Conservation (phyloP, 495 filamentous ascomycete genomes). For the Oleoguttula mirabilis region DNA sequence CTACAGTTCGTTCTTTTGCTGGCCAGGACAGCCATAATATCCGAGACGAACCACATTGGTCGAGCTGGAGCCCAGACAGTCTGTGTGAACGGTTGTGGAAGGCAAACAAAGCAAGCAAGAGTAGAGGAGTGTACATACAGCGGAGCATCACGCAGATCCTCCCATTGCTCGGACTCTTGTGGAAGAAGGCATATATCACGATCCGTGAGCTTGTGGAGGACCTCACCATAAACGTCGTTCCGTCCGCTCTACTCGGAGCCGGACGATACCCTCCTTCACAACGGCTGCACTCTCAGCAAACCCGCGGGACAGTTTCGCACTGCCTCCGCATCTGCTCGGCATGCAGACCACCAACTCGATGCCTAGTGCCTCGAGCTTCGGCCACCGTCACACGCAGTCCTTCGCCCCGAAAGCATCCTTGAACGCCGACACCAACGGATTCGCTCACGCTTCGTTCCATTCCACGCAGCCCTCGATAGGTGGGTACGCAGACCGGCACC, state of each 20-base stretch:
- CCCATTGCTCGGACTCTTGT: no score
- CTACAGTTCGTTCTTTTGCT: no score
- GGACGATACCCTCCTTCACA: conserved; percentile 36
- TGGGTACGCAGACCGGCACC: conserved; percentile 72
- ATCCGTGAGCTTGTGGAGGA: no score
- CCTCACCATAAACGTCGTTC: no score
- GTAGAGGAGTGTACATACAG: conserved; percentile 1
- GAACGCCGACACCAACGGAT: conserved; percentile 65
- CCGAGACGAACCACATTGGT: no score
- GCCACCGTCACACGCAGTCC: conserved; percentile 34
- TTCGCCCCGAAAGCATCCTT: conserved; percentile 54
- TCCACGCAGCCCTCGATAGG: conserved; percentile 57
- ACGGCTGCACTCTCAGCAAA: conserved; percentile 58
- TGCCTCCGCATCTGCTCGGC: conserved; percentile 63
- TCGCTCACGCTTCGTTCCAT: conserved; percentile 80
- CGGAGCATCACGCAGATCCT: no score
- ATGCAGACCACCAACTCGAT: conserved; percentile 67
- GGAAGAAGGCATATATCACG: neutral
- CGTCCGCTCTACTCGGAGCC: conserved; percentile 5
- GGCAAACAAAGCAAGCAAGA: no score
- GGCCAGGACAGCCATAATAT: no score
- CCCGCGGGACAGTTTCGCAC: conserved; percentile 61
- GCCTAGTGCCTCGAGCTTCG: conserved; percentile 46
- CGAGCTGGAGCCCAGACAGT: no score
- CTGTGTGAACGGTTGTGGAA: no score